A percentile compares a stretch with the other conserved stretches of the same genome.
These are phyloP conservation scores for Aspergillus oerlinghausenensis DNA, from an alignment of 2,329 filamentous ascomycete species.

Conservation along the genomic window DNA sequence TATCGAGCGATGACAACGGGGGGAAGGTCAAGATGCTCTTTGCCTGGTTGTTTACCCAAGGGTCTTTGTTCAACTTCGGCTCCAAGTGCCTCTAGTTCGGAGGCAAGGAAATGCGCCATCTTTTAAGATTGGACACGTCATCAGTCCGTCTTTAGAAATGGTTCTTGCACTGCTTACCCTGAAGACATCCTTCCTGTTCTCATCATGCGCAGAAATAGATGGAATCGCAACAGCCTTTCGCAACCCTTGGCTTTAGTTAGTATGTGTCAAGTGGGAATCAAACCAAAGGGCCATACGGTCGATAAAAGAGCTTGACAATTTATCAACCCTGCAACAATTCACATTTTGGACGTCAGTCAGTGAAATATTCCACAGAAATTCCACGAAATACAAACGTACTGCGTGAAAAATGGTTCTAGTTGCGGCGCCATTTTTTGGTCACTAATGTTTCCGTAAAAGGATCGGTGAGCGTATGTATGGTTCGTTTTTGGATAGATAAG, in stretches of 20 bases:
- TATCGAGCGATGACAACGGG: conserved; percentile 91
- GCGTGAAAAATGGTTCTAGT: conserved; percentile 86
- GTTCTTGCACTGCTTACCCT: conserved; percentile 47
- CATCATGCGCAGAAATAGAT: conserved; percentile 88
- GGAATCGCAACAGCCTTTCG: conserved; percentile 92
- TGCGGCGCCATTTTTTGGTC: conserved; percentile 75
- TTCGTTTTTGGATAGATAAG: conserved; percentile 3
- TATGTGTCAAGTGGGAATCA: conserved; percentile 3
- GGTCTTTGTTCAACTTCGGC: conserved; percentile 81
- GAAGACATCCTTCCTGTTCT: conserved; percentile 83
- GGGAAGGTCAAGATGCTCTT: conserved; percentile 84
- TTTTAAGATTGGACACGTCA: conserved; percentile 22
- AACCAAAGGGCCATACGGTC: conserved; percentile 53
- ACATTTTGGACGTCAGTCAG: conserved; percentile 4
- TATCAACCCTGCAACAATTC: conserved; percentile 57
- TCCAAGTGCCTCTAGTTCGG: conserved; percentile 76
- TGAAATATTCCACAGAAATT: not conserved
- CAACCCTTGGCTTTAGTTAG: conserved; percentile 46
- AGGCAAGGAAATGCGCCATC: conserved; percentile 89
- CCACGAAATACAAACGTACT: conserved; percentile 43
- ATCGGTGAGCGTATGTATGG: conserved; percentile 25
- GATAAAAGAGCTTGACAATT: conserved; percentile 74
- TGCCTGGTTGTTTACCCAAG: conserved; percentile 86
- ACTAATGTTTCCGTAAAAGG: conserved; percentile 43
- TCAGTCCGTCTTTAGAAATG: not conserved